Evolutionary conservation across 495 filamentous ascomycete genomes (phyloP).

Genomic region (Penicillium verhagenii): DNA sequence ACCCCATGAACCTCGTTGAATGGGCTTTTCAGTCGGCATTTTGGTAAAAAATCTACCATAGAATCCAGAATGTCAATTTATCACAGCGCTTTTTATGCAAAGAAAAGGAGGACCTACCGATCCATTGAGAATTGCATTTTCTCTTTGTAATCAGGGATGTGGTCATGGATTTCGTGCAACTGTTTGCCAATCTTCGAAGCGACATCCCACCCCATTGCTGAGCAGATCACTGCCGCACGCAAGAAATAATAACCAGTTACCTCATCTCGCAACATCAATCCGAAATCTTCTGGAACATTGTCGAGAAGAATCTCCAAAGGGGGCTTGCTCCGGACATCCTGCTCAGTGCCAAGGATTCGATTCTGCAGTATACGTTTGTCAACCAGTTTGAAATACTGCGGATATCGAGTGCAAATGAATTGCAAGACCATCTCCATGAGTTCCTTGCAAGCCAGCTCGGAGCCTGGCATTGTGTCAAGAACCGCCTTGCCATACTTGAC

Average conservation of each 20-base stretch:
- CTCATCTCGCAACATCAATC: conserved; percentile 71
- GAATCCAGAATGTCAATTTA: not conserved
- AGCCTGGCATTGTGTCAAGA: conserved; percentile 70
- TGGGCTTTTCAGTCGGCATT: conserved; percentile 69
- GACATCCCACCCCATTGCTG: conserved; percentile 78
- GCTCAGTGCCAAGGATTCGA: conserved; percentile 62
- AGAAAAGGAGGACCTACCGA: conserved; percentile 44
- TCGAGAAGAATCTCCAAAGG: conserved; percentile 75
- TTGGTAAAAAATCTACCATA: conserved; percentile 71
- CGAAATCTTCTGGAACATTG: conserved; percentile 89
- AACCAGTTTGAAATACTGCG: conserved; percentile 68
- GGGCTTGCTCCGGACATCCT: conserved; percentile 59
- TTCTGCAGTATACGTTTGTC: conserved; percentile 68
- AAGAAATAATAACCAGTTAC: conserved; percentile 72
- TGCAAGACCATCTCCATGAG: conserved; percentile 87
- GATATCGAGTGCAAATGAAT: conserved; percentile 77
- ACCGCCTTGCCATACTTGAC: conserved; percentile 60
- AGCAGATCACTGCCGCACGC: conserved; percentile 77
- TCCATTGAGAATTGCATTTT: conserved; percentile 92
- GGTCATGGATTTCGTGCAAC: conserved; percentile 71
- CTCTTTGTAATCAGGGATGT: conserved; percentile 85
- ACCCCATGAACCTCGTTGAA: conserved; percentile 88
- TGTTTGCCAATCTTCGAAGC: conserved; percentile 70
- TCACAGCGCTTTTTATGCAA: not conserved
- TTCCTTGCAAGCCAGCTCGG: conserved; percentile 81